These are phyloP conservation scores for Xylaria sp. DNA, from an alignment of 2,329 filamentous ascomycete species.

Conservation along the genomic window DNA sequence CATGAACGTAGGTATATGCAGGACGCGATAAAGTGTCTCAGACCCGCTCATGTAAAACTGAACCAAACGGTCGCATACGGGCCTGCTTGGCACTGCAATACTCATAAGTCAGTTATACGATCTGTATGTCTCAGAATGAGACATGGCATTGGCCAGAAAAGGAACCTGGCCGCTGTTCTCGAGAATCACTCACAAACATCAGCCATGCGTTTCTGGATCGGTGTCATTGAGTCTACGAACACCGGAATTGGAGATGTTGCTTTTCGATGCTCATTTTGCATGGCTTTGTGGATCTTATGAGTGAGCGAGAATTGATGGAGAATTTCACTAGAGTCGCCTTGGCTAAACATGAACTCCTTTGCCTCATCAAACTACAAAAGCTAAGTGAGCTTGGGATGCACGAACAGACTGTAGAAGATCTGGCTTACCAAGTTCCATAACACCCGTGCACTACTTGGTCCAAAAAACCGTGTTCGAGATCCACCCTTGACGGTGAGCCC, in stretches of 20 bases:
- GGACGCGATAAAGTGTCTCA: constrained; percentile 63
- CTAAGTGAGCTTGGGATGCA: constrained; percentile 20
- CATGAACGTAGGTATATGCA: constrained; percentile 63
- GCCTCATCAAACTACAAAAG: constrained; percentile 62
- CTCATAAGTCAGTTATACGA: background rate
- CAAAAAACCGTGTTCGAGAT: constrained; percentile 61
- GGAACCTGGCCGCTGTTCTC: background rate
- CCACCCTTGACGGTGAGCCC: constrained; percentile 62
- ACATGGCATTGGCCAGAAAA: background rate
- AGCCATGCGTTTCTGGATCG: constrained; percentile 66
- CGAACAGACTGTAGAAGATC: constrained; percentile 1
- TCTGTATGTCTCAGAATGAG: background rate
- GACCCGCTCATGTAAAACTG: constrained; percentile 61
- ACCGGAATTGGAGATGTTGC: constrained; percentile 63
- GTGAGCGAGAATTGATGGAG: constrained; percentile 58
- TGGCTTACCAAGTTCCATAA: constrained; percentile 62
- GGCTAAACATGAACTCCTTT: constrained; percentile 60
- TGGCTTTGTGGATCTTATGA: constrained; percentile 58
- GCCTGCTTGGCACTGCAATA: constrained; percentile 56
- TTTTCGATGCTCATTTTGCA: constrained; percentile 60
- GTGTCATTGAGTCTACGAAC: constrained; percentile 68
- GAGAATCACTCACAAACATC: constrained; percentile 53
- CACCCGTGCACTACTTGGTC: constrained; percentile 63
- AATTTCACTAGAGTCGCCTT: constrained; percentile 54
- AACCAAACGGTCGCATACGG: constrained; percentile 63